Base-by-base conservation (phyloP, 371 early-diverging fungal genomes). In the Dichotomocladium elegans region DNA sequence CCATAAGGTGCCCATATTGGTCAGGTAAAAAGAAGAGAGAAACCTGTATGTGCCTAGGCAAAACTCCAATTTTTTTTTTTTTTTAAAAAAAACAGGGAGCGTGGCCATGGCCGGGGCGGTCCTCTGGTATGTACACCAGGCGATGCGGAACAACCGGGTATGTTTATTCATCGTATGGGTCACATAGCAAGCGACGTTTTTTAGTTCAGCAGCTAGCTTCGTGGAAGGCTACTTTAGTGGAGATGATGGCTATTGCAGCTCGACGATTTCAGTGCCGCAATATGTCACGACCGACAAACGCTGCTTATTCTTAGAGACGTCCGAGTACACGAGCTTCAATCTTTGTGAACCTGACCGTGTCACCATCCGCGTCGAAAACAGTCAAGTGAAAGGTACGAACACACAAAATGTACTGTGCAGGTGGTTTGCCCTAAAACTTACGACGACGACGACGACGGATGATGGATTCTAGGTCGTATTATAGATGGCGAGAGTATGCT, bases 301-400 rank as follows among this genome's bases (percentile, higher is more conserved):
- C 3, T 70, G 68, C 15, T 46, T 81, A 10, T 76, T 73, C 41
- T 60, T 81, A 41, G 73, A 77, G 35, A 74, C 75, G n/a, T 58
- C 64, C 37, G 73, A 80, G 44, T 81, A 74, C 49, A 59, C 60
- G 41, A 68, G 70, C 21, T 81, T 81, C 60, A 79, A 81, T 41
- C 48, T 81, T n/a, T 59, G 59, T 3, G 34, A 58, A 24, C 62
- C 54, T 4, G 75, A 78, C 37, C 57, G 70, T 8, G 72, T 72
- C 3, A 53, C 56, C 9, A 54, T 81, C 28, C 74, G 77, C 22
- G 45, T 74, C 15, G 64, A 70, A 21, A 47, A 63, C 0, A 49
- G 61, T 11, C 41, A 54, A 27, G 48, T 75, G 46, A 48, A 43
- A 41, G 67, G 64, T 46, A 34, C 51, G 17, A n/a, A n/a, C n/a